Evolutionary conservation across 805 yeast genomes (phyloP).

Genomic region (Scheffersomyces lignosus): DNA sequence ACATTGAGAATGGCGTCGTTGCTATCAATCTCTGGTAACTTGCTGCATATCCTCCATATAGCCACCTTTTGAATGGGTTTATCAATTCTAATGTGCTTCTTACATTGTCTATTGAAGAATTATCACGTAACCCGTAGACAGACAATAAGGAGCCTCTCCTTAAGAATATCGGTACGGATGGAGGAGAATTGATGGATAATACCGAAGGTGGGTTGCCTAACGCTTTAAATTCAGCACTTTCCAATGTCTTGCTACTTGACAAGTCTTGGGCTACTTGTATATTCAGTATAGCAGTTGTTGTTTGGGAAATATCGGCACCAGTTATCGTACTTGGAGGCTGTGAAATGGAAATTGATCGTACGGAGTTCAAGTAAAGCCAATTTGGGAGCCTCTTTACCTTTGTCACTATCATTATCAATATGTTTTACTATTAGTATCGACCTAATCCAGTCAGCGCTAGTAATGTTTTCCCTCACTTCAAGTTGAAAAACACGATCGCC

Average conservation of each 20-base stretch:
- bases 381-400: no score
- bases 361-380: no score
- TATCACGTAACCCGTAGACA: conserved; percentile 34
- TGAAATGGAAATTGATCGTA: not conserved
- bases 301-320: not conserved
- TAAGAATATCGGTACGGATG: conserved; percentile 56
- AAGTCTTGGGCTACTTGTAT: conserved; percentile 15
- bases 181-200: conserved; percentile 51
- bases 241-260: conserved; percentile 16
- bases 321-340: not conserved
- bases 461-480: no score
- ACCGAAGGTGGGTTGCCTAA: conserved; percentile 52
- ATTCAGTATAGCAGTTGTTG: conserved; percentile 7
- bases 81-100: conserved; percentile 28
- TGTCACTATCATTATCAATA: no score
- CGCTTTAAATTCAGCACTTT: conserved; percentile 34
- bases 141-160: conserved; percentile 52
- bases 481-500: no score
- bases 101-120: conserved; percentile 15
- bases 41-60: conserved; percentile 45
- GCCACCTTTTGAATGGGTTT: conserved; percentile 41
- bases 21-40: conserved; percentile 50
- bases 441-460: no score
- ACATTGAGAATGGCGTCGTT: conserved; percentile 45
- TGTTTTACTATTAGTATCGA: no score